These are phyloP conservation scores for Yarrowia alimentaria DNA, from an alignment of 805 yeast species.

Conservation along the genomic window DNA sequence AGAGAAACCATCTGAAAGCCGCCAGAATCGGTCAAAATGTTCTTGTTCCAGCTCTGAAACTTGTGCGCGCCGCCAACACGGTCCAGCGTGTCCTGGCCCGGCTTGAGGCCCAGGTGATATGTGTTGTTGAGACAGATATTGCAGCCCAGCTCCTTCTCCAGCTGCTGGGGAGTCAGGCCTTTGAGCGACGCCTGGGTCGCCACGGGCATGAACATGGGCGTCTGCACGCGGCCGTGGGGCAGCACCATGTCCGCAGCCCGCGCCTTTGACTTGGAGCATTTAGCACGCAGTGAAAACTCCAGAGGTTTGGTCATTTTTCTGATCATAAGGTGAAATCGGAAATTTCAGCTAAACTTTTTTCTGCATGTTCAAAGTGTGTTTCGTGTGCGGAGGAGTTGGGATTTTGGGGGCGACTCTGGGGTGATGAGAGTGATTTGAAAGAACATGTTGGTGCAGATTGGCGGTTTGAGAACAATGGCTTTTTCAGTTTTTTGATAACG, in stretches of 20 bases:
- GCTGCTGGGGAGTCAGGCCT: slow-evolving; percentile 47
- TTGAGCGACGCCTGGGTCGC: slow-evolving; percentile 49
- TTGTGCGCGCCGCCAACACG: slow-evolving; percentile 47
- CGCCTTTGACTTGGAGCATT: slow-evolving; percentile 46
- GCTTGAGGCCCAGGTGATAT: slow-evolving; percentile 46
- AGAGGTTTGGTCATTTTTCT: slow-evolving; percentile 36
- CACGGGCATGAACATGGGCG: slow-evolving; percentile 51
- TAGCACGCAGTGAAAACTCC: slow-evolving; percentile 44
- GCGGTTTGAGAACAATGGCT: too few species aligned
- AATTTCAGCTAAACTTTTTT: background rate
- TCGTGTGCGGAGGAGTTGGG: too few species aligned
- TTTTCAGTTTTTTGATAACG: too few species aligned
- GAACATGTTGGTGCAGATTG: background rate
- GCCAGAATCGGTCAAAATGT: slow-evolving; percentile 47
- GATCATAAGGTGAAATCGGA: slow-evolving; percentile 7
- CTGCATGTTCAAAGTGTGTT: too few species aligned
- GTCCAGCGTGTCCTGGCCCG: slow-evolving; percentile 46
- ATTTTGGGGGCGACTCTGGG: too few species aligned
- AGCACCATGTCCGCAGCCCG: slow-evolving; percentile 45
- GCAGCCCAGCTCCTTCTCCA: slow-evolving; percentile 42
- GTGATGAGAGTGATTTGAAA: too few species aligned
- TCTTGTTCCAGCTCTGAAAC: slow-evolving; percentile 45
- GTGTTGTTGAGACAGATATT: slow-evolving; percentile 47
- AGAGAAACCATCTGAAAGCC: slow-evolving; percentile 50
- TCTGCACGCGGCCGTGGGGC: slow-evolving; percentile 46